Base-by-base conservation (phyloP, 352 stramenopile genomes). In the Phytopythium aichiense region DNA sequence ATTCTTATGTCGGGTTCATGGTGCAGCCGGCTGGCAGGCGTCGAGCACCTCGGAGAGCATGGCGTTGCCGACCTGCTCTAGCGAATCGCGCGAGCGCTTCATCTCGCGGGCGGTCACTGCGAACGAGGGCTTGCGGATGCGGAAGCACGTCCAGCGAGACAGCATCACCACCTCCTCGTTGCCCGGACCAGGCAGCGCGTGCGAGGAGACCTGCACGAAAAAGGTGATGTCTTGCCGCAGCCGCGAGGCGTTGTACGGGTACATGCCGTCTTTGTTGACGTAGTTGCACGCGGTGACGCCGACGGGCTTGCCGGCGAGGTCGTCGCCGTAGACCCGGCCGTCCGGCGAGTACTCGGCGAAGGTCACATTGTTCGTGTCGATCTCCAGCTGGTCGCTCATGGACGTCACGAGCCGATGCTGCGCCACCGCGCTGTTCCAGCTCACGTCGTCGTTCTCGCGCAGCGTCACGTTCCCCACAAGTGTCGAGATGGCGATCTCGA, bases 191-290 rank as follows among this genome's bases (percentile, higher is more conserved):
- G 67, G 56, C 7, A 35, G 45, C 20, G 63, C 51, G 30, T 71
- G 70, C 35, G 63, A 57, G 0, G 66, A 66, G 55, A 85, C 67
- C 18, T 75, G 46, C 28, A 79, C 67, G 38, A 80, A 66, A 33
- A 65, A 71, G 3, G 72, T 80, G 33, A 82, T 73, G 63, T 87
- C 77, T 23, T 82, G 70, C 4, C 74, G 77, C n/a, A 84, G 68
- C 6, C 75, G 71, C 15, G 28, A 48, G 9, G 63, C 28, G 30
- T 65, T 64, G 49, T 87, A 87, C 60, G 77, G 75, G 58, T 79
- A 81, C 7, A 83, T 54, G 0, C 69, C 68, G 55, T 87, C 77
- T 6, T 77, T 68, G 6, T 83, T 73, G 37, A 87, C 72, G 42
- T 63, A 80, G 35, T 84, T 76, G 58, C 67, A 76, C 7, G 55